Evolutionary conservation across 1,284 basidiomycete species (phyloP), one percentile per base, ranked within the genome.

Genomic region (Cryptococcus sp.): DNA sequence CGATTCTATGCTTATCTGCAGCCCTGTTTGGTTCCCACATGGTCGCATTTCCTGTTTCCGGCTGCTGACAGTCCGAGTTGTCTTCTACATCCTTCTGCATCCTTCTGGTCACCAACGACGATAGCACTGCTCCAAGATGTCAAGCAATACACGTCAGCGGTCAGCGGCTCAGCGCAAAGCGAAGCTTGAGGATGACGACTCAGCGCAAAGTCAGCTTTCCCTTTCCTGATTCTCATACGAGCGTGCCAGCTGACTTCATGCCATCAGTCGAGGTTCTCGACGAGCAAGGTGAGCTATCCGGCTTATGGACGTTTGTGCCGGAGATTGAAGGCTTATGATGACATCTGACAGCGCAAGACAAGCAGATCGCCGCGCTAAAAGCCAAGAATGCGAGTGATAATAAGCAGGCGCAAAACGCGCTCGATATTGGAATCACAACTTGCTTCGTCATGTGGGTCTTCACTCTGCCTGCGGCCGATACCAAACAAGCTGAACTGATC

Each of bases 341-440:
- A 55, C 42, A 0, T 23, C 27, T 16, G 16, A 11, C 54, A 75
- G 73, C 71, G 49, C 75, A 77, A 60, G 72, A 73, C 8, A 56
- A 61, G 7, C 68, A 72, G 62, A 75, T 77, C 54, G 27, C 38
- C 16, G 22, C 57, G 2, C 50, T 77, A n/a, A 47, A 64, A 30
- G 22, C 35, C 16, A 67, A 67, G 63, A 68, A 71, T 23, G 58
- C 48, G 2, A 30, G 23, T n/a, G 61, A 70, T 54, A 71, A 69
- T 48, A 42, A 50, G 17, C 60, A 60, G 22, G 61, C 63, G 17
- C 63, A 68, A 22, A 60, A 59, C 35, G 58, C 58, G 15, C 64
- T 75, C 19, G 72, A 77, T 53, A 41, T 65, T 5, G 66, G 70
- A n/a, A 63, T 77, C 15, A 41, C 64, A 23, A 60, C 63, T 10